Base-by-base conservation (phyloP, 2,329 filamentous ascomycete genomes). In the Paraphaeosphaeria sporulosa region DNA sequence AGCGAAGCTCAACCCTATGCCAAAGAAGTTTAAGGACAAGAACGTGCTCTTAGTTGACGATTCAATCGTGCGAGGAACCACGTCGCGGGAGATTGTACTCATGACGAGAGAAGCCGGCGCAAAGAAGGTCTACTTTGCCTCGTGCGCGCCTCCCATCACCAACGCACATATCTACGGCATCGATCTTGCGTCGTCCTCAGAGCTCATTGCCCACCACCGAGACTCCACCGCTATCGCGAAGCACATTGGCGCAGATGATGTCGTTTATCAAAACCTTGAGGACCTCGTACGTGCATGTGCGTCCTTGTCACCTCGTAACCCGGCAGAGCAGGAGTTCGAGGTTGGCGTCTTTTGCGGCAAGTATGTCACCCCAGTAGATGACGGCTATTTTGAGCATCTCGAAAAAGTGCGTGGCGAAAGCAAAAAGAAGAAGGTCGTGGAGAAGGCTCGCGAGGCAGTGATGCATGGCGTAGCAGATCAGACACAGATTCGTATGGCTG, bases 301-400 rank as follows among this genome's bases (percentile, higher is more conserved):
- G 1, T 89, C 93, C 66, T 85, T 92, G 4, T 89, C 87, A 62
- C 85, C 88, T 53, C 80, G 85, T 57, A 79, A 85, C 62, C 80
- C 82, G 36, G 75, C 86, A 69, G 83, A 83, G 9, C 82, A 86
- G 64, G 83, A 89, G 57, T 97, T 97, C 67, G 94, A 98, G 75
- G 89, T 96, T 2, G 94, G 94, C 56, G 94, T 97, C 9, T 97
- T 98, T 81, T 93, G 89, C 72, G 94, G 94, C 48, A 87, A 89
- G 64, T 97, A 97, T 78, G 84, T 92, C 62, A 97, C 94, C 0
- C 87, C 88, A 0, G 90, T 97, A 1, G 86, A 90, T 1, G 85
- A 89, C 7, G 89, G 86, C 40, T 97, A 97, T 80, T 95, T 97
- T 68, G 87, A 92, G 66, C 91, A 93, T 70, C 83, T 96, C 5